These are phyloP conservation scores for Suillus ampliporus DNA, from an alignment of 768 basidiomycete genomes.

Conservation along the genomic window DNA sequence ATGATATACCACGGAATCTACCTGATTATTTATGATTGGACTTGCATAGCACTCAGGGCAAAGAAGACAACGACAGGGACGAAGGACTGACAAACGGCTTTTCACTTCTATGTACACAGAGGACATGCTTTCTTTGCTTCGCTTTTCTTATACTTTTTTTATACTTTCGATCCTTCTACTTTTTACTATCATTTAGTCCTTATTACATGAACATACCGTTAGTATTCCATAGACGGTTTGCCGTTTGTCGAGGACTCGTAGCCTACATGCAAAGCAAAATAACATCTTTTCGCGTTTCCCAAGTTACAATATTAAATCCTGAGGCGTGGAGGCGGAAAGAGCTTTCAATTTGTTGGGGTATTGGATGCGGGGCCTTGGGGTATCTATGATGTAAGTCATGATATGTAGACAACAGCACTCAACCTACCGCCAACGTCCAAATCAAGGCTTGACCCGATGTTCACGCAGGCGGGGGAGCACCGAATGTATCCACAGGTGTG, in stretches of 20 bases:
- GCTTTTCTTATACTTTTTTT: conserved; percentile 11
- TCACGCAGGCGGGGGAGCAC: too few species aligned
- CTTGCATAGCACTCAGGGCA: conserved; percentile 15
- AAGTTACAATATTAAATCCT: neutral
- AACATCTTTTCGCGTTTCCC: neutral
- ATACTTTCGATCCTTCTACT: conserved; percentile 14
- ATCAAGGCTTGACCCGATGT: too few species aligned
- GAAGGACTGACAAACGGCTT: conserved; percentile 35
- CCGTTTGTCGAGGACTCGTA: conserved; percentile 14
- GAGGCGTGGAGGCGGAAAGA: neutral
- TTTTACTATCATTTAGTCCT: conserved; percentile 34
- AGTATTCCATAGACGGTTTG: conserved; percentile 3
- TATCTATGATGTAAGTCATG: too few species aligned
- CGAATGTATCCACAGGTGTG: too few species aligned
- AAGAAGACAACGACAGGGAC: conserved; percentile 19
- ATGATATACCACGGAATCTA: conserved; percentile 31
- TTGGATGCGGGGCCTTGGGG: too few species aligned
- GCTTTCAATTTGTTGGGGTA: neutral
- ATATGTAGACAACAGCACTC: too few species aligned
- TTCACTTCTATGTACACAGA: conserved; percentile 30
- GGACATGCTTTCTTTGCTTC: conserved; percentile 18
- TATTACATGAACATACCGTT: conserved; percentile 21
- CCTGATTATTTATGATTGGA: conserved; percentile 29
- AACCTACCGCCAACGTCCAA: too few species aligned
- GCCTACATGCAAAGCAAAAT: conserved; percentile 22